A percentile compares a stretch with the other conserved stretches of the same genome.
These are phyloP conservation scores for Ophiosphaerella narmari DNA, from an alignment of 2,329 filamentous ascomycete species.

Conservation along the genomic window DNA sequence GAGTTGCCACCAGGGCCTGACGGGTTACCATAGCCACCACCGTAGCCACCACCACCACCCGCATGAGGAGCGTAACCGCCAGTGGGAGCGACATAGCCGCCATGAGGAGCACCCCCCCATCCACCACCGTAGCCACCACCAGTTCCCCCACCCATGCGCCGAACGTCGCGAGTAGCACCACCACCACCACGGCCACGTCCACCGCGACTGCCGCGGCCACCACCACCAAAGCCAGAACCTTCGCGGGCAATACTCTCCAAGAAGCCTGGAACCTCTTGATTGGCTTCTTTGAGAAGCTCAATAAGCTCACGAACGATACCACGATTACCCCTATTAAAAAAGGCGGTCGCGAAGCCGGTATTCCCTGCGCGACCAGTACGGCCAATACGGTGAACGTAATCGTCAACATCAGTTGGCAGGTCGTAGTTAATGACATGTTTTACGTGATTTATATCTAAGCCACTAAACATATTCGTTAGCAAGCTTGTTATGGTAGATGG, in stretches of 20 bases:
- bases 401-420: conserved; percentile 96
- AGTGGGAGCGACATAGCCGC: conserved; percentile 48
- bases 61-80: conserved; percentile 65
- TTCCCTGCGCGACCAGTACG: conserved; percentile 99
- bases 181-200: conserved; percentile 73
- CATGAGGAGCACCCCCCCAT: conserved; percentile 43
- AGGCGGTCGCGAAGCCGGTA: conserved; percentile 96
- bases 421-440: conserved; percentile 99
- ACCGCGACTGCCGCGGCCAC: conserved; percentile 65
- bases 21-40: conserved; percentile 70
- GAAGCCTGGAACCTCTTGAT: conserved; percentile 94
- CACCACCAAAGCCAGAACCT: conserved; percentile 76
- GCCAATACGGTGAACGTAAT: conserved; percentile 99
- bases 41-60: conserved; percentile 50
- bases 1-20: conserved; percentile 66
- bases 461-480: background rate
- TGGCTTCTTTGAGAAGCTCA: conserved; percentile 97
- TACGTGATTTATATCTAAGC: conserved; percentile 87
- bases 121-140: conserved; percentile 60
- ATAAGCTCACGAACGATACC: conserved; percentile 95
- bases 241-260: conserved; percentile 97
- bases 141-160: conserved; percentile 61
- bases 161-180: conserved; percentile 83
- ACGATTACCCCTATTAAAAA: conserved; percentile 99
- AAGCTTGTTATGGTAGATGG: background rate